Base-by-base conservation (phyloP, 2,329 filamentous ascomycete species). In the Calonectria fujianensis region DNA sequence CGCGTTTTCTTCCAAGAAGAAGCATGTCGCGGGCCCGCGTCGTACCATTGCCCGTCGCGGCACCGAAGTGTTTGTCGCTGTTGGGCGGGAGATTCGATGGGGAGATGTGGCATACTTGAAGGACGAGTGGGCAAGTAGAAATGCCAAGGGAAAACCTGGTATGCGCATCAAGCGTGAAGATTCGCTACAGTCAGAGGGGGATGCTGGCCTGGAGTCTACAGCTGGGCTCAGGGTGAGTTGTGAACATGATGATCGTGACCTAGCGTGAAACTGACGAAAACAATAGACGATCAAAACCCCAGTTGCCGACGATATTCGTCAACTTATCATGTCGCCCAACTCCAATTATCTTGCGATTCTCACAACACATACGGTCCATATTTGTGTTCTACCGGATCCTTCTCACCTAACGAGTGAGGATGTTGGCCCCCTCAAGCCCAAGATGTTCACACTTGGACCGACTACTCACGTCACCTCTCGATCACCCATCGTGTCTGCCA, bases 81-180 rank as follows among this genome's bases (percentile, higher is more conserved):
- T 94, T 51, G 96, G 96, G 64, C 96, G 94, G 80, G 95, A 98
- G 85, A 94, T 99, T 75, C 91, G 96, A 84, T 99, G 97, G 96
- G 93, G 94, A 13, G 95, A 98, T 85, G 86, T 99, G 70, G 91
- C 92, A 67, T 91, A 93, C 74, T 85, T 98, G 81, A 98, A 97
- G 87, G 94, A 93, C 75, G 83, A 82, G 65, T 87, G 85, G 85
- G 75, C 82, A 29, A 80, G 78, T 27, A 82, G 81, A 37, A 80
- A 82, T 66, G 52, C 78, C 11, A 81, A 81, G 35, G 81, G 81
- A 51, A 83, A 83, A 41, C 74, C 82, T 51, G 82, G 82, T 24
- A 73, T 80, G 54, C 85, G 85, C 37, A 84, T 90, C 78, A 91
- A 91, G 83, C 85, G 85, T 66, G 89, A 91, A 77, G 85, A 86